Evolutionary conservation across 2,329 filamentous ascomycete genomes (phyloP).

Genomic region (Phyllachora maydis): DNA sequence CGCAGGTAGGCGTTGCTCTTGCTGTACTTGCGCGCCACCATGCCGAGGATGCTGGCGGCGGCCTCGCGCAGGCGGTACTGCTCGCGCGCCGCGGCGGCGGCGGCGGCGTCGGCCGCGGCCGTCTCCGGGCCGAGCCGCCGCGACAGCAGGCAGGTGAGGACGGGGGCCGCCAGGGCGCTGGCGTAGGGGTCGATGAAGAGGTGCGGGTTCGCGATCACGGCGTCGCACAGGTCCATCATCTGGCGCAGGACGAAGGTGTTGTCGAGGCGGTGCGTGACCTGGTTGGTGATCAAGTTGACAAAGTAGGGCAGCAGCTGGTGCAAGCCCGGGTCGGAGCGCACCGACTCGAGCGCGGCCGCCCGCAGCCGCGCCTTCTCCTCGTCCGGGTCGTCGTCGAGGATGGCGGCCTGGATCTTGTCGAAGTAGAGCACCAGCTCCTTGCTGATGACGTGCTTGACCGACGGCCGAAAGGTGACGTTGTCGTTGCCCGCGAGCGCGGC

Average conservation of each 20-base stretch:
- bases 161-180: constrained; percentile 54
- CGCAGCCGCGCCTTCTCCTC: constrained; percentile 54
- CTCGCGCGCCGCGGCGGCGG: constrained; percentile 28
- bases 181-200: constrained; percentile 46
- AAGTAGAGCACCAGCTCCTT: constrained; percentile 96
- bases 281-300: constrained; percentile 85
- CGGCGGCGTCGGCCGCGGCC: too few relatives aligned
- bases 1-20: constrained; percentile 65
- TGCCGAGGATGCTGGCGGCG: constrained; percentile 60
- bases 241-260: constrained; percentile 75
- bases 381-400: constrained; percentile 74
- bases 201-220: constrained; percentile 64
- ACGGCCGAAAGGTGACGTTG: constrained; percentile 64
- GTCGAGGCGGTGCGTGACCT: constrained; percentile 84
- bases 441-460: constrained; percentile 88
- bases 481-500: constrained; percentile 70
- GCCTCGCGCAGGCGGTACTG: constrained; percentile 72
- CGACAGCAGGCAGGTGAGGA: constrained; percentile 78
- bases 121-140: constrained; percentile 48
- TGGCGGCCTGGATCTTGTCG: constrained; percentile 76
- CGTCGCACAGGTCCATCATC: constrained; percentile 78
- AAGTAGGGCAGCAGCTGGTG: constrained; percentile 96
- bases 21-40: constrained; percentile 64
- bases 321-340: constrained; percentile 74
- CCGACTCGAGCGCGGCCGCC: constrained; percentile 64